A percentile compares a stretch with the other conserved stretches of the same genome.
Evolutionary conservation across 2,329 filamentous ascomycete species (phyloP).

Genomic region (Claviceps sp.): DNA sequence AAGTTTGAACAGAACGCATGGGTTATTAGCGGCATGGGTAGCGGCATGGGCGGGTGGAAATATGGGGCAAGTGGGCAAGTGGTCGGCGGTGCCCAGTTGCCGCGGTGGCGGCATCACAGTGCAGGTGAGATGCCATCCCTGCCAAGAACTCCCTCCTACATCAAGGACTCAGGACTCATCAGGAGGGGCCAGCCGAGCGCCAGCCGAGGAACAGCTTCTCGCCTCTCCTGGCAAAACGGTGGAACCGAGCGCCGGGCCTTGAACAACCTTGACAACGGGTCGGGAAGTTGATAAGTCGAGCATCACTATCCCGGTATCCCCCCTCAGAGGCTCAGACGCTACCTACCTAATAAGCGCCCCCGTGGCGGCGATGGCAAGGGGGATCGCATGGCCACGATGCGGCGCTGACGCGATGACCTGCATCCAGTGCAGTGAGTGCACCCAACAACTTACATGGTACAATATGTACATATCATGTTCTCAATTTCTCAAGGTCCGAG

Average conservation of each 20-base stretch:
- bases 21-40: neutral
- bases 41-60: constrained; percentile 1
- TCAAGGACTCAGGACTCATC: neutral
- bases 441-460: neutral
- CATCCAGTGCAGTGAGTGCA: neutral
- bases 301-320: too few relatives aligned
- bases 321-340: too few relatives aligned
- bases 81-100: constrained; percentile 4
- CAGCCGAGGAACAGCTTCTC: too few relatives aligned
- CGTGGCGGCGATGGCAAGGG: neutral
- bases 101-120: constrained; percentile 6
- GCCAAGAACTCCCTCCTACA: constrained; percentile 1
- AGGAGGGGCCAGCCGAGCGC: too few relatives aligned
- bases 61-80: neutral
- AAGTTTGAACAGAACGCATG: too few relatives aligned
- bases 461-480: neutral
- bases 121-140: constrained; percentile 6
- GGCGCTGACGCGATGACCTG: constrained; percentile 8
- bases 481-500: neutral
- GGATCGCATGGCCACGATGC: constrained; percentile 7
- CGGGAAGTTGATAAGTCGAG: constrained; percentile 2
- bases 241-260: neutral
- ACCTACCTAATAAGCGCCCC: too few relatives aligned
- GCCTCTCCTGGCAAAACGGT: neutral
- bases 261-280: neutral